Evolutionary conservation across 805 yeast species (phyloP).

Genomic region (Martiniozyma abietophila): DNA sequence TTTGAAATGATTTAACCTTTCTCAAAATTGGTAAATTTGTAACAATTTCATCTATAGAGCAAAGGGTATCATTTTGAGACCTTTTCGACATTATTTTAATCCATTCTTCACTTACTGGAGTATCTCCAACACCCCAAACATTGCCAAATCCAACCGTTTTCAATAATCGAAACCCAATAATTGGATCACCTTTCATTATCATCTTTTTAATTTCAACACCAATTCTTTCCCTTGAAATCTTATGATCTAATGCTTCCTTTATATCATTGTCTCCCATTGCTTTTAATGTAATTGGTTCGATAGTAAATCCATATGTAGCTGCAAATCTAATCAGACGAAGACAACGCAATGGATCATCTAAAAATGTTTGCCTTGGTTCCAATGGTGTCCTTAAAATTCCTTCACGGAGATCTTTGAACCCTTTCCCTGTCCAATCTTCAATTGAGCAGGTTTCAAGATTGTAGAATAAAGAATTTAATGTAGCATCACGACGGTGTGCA

Average conservation of each 20-base stretch:
- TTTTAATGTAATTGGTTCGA: slow-evolving; percentile 47
- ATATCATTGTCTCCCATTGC: slow-evolving; percentile 61
- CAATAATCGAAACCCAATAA: slow-evolving; percentile 53
- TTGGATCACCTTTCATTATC: slow-evolving; percentile 52
- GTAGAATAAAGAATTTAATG: slow-evolving; percentile 85
- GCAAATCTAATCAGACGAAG: slow-evolving; percentile 82
- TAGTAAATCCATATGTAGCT: slow-evolving; percentile 56
- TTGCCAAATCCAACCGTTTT: slow-evolving; percentile 45
- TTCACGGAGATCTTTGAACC: slow-evolving; percentile 57
- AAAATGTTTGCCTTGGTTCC: slow-evolving; percentile 72
- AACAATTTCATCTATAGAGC: slow-evolving; percentile 16
- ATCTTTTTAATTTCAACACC: slow-evolving; percentile 81
- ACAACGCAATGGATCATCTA: slow-evolving; percentile 91
- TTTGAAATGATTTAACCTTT: background rate
- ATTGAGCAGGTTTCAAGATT: slow-evolving; percentile 59
- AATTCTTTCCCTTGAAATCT: slow-evolving; percentile 84
- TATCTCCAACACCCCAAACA: slow-evolving; percentile 41
- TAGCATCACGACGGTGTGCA: slow-evolving; percentile 90
- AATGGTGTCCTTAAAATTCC: slow-evolving; percentile 85
- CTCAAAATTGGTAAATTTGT: slow-evolving; percentile 9
- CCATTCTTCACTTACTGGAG: slow-evolving; percentile 16
- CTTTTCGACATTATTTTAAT: slow-evolving; percentile 9
- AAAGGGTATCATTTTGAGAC: slow-evolving; percentile 10
- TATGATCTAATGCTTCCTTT: slow-evolving; percentile 48
- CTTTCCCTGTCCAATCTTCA: slow-evolving; percentile 79